Percentiles rank a stretch among this genome's conserved stretches.
Evolutionary conservation across 139 green algal genomes (phyloP).

Genomic region (Bryopsis sp.): DNA sequence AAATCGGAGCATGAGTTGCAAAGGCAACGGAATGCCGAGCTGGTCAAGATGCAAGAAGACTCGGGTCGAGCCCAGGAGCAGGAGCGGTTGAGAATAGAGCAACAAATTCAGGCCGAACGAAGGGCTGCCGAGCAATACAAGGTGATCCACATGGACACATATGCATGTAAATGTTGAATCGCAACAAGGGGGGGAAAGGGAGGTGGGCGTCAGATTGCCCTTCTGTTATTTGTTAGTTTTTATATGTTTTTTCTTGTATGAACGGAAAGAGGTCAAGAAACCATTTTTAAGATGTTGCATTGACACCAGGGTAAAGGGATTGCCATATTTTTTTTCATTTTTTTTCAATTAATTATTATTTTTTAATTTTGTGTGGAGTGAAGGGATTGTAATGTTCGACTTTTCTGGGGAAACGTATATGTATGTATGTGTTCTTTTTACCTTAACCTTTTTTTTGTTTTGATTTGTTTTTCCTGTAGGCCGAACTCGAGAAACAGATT

Average conservation of each 20-base stretch:
- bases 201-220: background rate
- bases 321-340: no score
- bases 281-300: no score
- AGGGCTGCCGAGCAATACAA: conserved; percentile 72
- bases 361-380: no score
- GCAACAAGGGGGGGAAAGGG: no score
- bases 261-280: no score
- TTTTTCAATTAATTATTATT: no score
- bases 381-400: no score
- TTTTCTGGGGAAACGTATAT: no score
- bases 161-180: no score
- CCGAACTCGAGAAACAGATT: conserved; percentile 70
- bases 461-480: conserved; percentile 23
- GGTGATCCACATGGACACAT: conserved; percentile 33
- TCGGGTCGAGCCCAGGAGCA: conserved; percentile 51
- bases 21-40: conserved; percentile 68
- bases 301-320: no score
- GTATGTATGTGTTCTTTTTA: no score
- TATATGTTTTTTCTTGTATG: no score
- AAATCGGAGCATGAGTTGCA: conserved; percentile 71
- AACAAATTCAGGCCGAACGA: conserved; percentile 82
- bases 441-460: background rate
- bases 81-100: conserved; percentile 56
- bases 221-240: conserved; percentile 17
- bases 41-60: conserved; percentile 81